Evolutionary conservation across 768 basidiomycete genomes (phyloP), one percentile per base, ranked within the genome.

Genomic region (Tricholoma bakamatsutake): DNA sequence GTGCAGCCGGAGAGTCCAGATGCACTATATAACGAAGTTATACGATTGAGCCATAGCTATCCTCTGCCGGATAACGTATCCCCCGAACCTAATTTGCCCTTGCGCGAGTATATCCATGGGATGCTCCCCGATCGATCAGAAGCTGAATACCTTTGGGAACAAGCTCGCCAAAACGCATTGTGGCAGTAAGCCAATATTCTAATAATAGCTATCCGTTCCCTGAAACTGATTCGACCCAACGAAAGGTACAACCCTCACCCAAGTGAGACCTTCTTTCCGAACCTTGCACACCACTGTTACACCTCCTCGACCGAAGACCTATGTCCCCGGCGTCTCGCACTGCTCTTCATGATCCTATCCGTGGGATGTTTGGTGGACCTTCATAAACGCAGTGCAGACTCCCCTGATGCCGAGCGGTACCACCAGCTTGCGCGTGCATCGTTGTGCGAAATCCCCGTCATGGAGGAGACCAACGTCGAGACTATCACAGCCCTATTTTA

Each of bases 331-430:
- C 76, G 85, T 33, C 75, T 88, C 4, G 80, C 84, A 10, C 76
- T 88, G 27, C 73, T 87, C 57, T 78, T 83, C 62, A 84, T 88
- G 77, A 83, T 88, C 58, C 73, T 88, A 56, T 83, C 87, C 27
- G 81, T 88, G 35, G 86, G 85, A 28, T 80, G 80, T 53, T 74
- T 84, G 46, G 85, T 87, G 33, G 85, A 88, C 67, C 72, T 83
- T 4, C 70, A 72, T 18, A 68, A 75, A 63, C 75, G 66, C 35
- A 71, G 63, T 59, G 76, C 61, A 48, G 77, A 72, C 66, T 79
- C 76, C 7, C 74, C 80, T 15, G 82, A 82, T 47, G 80, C 82
- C 1, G 81, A 84, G 61, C 76, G 74, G 55, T 87, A 83, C 54
- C 79, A 86, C 58, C 79, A 78, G 27, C 64, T 82, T 21, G 80